Percentiles rank a stretch among this genome's conserved stretches.
Evolutionary conservation across 345 rosid genomes (phyloP).

Genomic region (Toxicodendron radicans): DNA sequence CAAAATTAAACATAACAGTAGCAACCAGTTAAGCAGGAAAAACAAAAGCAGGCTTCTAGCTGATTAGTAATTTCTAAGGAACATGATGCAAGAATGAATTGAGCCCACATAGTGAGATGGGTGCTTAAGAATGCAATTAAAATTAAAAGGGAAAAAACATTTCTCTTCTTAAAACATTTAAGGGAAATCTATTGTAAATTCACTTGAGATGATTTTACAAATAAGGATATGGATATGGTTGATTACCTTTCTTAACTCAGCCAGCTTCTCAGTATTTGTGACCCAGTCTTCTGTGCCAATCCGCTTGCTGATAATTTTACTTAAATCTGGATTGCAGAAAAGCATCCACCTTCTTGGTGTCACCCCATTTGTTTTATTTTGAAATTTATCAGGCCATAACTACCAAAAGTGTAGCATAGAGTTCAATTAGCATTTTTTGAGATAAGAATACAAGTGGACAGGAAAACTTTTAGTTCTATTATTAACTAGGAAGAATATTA

Average conservation of each 20-base stretch:
- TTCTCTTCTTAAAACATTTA: background rate
- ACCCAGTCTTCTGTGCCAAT: slow-evolving; percentile 77
- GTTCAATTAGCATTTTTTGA: slow-evolving; percentile 7
- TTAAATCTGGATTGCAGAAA: slow-evolving; percentile 70
- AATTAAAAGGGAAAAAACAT: background rate
- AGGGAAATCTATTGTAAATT: background rate
- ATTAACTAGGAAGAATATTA: background rate
- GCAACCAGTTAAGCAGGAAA: background rate
- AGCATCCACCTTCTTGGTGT: slow-evolving; percentile 81
- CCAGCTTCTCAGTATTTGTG: slow-evolving; percentile 59
- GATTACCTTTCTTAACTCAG: slow-evolving; percentile 54
- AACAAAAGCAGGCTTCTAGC: background rate
- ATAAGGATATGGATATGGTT: background rate
- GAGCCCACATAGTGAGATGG: background rate
- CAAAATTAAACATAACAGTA: background rate
- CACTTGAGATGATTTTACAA: slow-evolving; percentile 3
- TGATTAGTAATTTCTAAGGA: background rate
- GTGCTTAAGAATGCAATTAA: slow-evolving; percentile 1
- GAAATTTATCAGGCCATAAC: slow-evolving; percentile 78
- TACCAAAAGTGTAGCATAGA: slow-evolving; percentile 34
- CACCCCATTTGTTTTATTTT: slow-evolving; percentile 82
- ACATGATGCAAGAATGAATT: background rate
- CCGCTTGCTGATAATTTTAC: slow-evolving; percentile 67
- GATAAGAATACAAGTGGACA: background rate
- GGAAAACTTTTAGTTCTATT: background rate